Conservation (phyloP, 768 basidiomycete genomes). For the Neoboletus brunneissimus region DNA sequence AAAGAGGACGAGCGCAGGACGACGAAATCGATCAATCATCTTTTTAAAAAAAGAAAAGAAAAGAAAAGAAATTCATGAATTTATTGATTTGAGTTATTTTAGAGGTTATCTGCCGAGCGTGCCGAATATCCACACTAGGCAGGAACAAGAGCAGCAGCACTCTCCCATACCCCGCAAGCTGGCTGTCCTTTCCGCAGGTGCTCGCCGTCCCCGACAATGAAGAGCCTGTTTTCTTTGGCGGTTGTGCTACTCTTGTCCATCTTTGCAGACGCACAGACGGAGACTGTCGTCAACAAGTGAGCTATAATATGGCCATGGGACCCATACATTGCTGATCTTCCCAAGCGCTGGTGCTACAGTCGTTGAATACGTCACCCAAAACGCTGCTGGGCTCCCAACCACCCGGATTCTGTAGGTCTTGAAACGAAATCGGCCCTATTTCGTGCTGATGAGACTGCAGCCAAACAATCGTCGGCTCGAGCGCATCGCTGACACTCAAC, state of each 20-base stretch:
- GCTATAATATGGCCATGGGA: slow-evolving; percentile 16
- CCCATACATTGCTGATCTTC: slow-evolving; percentile 13
- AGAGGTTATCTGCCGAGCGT: slow-evolving; percentile 21
- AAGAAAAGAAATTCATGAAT: neutral
- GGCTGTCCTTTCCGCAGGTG: slow-evolving; percentile 1
- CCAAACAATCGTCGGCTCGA: slow-evolving; percentile 15
- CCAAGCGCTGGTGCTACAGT: slow-evolving; percentile 50
- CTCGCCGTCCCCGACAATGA: slow-evolving; percentile 18
- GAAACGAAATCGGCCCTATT: neutral
- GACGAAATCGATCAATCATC: slow-evolving; percentile 35
- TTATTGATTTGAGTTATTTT: neutral
- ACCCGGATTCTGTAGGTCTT: slow-evolving; percentile 45
- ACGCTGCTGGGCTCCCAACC: slow-evolving; percentile 36
- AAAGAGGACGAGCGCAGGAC: slow-evolving; percentile 13
- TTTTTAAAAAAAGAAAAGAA: slow-evolving; percentile 17
- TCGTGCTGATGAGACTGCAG: slow-evolving; percentile 13
- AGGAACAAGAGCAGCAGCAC: neutral
- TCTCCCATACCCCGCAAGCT: neutral
- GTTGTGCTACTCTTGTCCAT: slow-evolving; percentile 18
- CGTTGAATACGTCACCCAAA: slow-evolving; percentile 45
- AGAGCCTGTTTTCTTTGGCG: slow-evolving; percentile 8
- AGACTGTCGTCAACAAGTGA: slow-evolving; percentile 48
- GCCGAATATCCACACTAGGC: slow-evolving; percentile 11
- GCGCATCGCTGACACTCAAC: neutral
- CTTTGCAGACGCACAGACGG: slow-evolving; percentile 42